Evolutionary conservation across 2,329 filamentous ascomycete genomes (phyloP), one percentile per base, ranked within the genome.

Genomic region (Colletotrichum sp.): DNA sequence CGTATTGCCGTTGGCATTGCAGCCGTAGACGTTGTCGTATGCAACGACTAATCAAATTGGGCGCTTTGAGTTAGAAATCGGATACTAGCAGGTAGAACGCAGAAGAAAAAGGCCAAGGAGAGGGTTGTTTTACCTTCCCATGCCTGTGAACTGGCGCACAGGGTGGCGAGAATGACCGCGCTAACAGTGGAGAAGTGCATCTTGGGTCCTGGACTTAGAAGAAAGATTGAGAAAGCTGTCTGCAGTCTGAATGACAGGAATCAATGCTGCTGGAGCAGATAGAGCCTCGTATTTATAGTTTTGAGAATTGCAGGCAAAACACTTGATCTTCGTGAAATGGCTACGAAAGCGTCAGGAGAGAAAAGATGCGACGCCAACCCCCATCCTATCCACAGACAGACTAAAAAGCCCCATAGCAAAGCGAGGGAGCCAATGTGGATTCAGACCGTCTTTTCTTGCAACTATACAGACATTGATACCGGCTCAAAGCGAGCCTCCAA

Each of bases 311-410:
- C 5, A 5, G 18, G 6, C 44, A 21, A 49, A 6, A 7, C 18
- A 1, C 18, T 21, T n/a, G 44, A 16, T 21, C 10, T n/a, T n/a
- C 1, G 18, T 0, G 8, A 44, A 44, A 44, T 44, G 5, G 7
- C 18, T 6, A n/a, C 5, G 7, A 39, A 39, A 30, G 1, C 8
- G 28, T 1, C 28, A 30, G 28, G 9, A 30, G 28, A 30, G 8
- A 1, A 30, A 4, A 30, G 28, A 30, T 0, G 8, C 28, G 1
- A 30, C 1, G 28, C 1, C 9, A 30, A 30, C 1, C 28, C 28
- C 30, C 30, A 30, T 30, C 1, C 9, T 10, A 30, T 16, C 44
- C 18, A 49, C 44, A 18, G 9, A 4, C 5, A 49, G 44, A 12
- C 44, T 21, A 12, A 12, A 49, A 21, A 49, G 44, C 44, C 44